These are phyloP conservation scores for Wilhelminamyces savonicus DNA, from an alignment of 805 yeast species.

Conservation along the genomic window DNA sequence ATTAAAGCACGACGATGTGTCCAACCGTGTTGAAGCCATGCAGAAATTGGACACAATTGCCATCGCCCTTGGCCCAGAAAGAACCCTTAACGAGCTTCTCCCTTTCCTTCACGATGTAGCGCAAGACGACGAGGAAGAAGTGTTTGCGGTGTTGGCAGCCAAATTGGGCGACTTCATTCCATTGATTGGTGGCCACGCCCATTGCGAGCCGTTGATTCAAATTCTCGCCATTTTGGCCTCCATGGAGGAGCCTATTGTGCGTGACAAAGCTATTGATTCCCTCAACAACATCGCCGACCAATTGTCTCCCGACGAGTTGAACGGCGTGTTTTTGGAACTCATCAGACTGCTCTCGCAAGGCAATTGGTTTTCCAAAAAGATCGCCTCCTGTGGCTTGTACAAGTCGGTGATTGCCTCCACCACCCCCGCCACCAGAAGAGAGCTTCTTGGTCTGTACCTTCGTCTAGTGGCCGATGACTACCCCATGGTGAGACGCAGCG, in stretches of 20 bases:
- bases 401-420: conserved; percentile 61
- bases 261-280: conserved; percentile 90
- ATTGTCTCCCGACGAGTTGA: conserved; percentile 57
- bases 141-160: conserved; percentile 86
- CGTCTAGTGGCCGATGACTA: conserved; percentile 83
- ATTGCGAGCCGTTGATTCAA: conserved; percentile 48
- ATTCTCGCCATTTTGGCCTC: conserved; percentile 80
- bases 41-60: conserved; percentile 91
- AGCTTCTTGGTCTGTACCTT: conserved; percentile 59
- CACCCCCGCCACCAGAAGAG: conserved; percentile 47
- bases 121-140: conserved; percentile 98
- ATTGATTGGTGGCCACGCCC: conserved; percentile 70
- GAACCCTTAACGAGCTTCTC: conserved; percentile 81
- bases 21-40: conserved; percentile 92
- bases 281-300: conserved; percentile 64
- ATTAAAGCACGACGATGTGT: conserved; percentile 91
- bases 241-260: conserved; percentile 92
- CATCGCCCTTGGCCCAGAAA: conserved; percentile 87
- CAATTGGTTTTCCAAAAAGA: conserved; percentile 91
- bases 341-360: conserved; percentile 75
- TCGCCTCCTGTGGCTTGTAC: conserved; percentile 87
- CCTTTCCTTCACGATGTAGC: conserved; percentile 88
- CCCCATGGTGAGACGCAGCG: conserved; percentile 96
- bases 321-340: conserved; percentile 64
- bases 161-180: conserved; percentile 87